These are phyloP conservation scores for Solanum neorickii DNA, from an alignment of 257 asterid genomes.

Conservation along the genomic window DNA sequence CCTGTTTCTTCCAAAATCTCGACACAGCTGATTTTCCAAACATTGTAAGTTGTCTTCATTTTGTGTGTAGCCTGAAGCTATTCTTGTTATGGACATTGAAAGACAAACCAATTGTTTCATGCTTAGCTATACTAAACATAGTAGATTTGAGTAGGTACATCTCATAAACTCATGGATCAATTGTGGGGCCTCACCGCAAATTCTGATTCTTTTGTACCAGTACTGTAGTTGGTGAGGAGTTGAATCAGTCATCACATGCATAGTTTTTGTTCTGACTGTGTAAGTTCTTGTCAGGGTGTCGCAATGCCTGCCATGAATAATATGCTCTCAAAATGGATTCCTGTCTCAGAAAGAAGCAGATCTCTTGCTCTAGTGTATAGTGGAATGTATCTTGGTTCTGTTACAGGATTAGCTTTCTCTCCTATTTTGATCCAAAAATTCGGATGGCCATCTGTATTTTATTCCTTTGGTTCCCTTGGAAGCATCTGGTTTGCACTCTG, in stretches of 20 bases:
- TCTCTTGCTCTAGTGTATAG: conserved; percentile 94
- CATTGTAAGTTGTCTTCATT: neutral
- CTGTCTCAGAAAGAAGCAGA: conserved; percentile 98
- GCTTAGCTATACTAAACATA: neutral
- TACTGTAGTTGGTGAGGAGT: neutral
- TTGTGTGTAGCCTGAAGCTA: neutral
- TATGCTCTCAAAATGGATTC: conserved; percentile 89
- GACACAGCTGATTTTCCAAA: neutral
- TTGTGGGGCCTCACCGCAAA: neutral
- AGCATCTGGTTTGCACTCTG: conserved; percentile 88
- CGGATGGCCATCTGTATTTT: conserved; percentile 96
- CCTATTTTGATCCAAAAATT: conserved; percentile 69
- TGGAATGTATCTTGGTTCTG: conserved; percentile 99
- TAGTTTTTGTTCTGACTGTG: neutral
- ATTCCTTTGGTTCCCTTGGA: conserved; percentile 91
- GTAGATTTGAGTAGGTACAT: neutral
- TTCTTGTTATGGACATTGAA: neutral
- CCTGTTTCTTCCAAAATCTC: neutral
- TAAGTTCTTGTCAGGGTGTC: conserved; percentile 27
- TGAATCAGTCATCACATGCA: neutral
- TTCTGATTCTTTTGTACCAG: neutral
- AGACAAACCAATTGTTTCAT: neutral
- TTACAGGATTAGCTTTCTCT: conserved; percentile 81
- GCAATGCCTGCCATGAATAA: conserved; percentile 99
- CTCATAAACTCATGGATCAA: neutral